phyloP scores from a whole-genome alignment of 2,329 filamentous ascomycete species.

The Fusarium multiceps region DNA sequence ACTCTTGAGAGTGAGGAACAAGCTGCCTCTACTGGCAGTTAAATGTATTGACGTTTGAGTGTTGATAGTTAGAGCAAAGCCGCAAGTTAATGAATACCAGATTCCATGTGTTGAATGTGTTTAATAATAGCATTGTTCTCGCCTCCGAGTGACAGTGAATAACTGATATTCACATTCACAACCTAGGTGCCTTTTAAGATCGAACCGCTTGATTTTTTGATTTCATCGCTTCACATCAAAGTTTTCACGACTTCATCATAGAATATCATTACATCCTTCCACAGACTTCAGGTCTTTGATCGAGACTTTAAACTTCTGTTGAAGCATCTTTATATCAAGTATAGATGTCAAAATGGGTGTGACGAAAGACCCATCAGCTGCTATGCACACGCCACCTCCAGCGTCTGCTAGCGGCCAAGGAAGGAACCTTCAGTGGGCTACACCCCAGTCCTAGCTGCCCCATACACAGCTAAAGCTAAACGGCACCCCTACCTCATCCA shows the following conservation, averaged over 20 bases:
- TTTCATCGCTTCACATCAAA: background rate
- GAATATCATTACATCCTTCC: background rate
- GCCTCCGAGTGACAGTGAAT: background rate
- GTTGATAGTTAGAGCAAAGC: background rate
- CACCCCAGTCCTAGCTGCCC: slow-evolving; percentile 9
- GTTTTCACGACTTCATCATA: background rate
- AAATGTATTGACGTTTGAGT: slow-evolving; percentile 18
- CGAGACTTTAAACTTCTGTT: background rate
- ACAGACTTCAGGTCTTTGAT: background rate
- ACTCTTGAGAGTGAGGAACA: slow-evolving; percentile 41
- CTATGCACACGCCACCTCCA: slow-evolving; percentile 24
- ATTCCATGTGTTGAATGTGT: background rate
- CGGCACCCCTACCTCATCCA: slow-evolving; percentile 19
- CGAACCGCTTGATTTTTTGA: background rate
- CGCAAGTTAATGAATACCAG: background rate
- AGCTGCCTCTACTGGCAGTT: background rate
- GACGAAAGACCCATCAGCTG: background rate
- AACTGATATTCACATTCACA: background rate
- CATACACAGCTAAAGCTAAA: background rate
- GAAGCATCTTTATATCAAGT: background rate
- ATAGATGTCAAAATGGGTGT: background rate
- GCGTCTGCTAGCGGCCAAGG: background rate
- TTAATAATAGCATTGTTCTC: background rate
- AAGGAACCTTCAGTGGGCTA: background rate
- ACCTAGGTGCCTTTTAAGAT: background rate